Conservation (phyloP, 2,329 filamentous ascomycete species). For the Lecanosticta acicola region DNA sequence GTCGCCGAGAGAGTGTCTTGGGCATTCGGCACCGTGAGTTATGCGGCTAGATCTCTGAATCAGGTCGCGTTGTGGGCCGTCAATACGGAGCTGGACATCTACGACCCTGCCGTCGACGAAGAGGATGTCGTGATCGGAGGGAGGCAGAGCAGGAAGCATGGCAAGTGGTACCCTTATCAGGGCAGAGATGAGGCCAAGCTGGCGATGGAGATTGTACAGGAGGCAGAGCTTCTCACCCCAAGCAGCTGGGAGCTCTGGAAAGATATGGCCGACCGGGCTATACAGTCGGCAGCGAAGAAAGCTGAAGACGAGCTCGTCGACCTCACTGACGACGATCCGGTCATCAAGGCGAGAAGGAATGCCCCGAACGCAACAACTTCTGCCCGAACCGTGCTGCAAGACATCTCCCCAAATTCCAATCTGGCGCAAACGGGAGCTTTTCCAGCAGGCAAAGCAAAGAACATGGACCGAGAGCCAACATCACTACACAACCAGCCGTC, state of each 20-base stretch:
- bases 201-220: constrained; percentile 14
- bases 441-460: background rate
- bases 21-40: constrained; percentile 7
- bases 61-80: constrained; percentile 18
- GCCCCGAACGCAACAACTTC: too few species aligned
- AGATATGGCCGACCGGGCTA: background rate
- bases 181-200: constrained; percentile 12
- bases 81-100: constrained; percentile 19
- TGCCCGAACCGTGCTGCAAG: constrained; percentile 1
- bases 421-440: background rate
- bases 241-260: constrained; percentile 14
- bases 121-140: constrained; percentile 15
- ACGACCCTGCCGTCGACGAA: constrained; percentile 19
- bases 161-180: constrained; percentile 16
- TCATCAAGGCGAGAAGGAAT: background rate
- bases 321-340: background rate
- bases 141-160: constrained; percentile 11
- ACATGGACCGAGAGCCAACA: too few species aligned
- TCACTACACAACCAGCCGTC: background rate
- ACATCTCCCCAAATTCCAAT: constrained; percentile 9
- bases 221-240: constrained; percentile 15
- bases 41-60: constrained; percentile 15
- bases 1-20: constrained; percentile 20
- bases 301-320: background rate
- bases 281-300: background rate